These are phyloP conservation scores for Gilbertella persicaria DNA, from an alignment of 371 early-diverging fungal species.

Conservation along the genomic window DNA sequence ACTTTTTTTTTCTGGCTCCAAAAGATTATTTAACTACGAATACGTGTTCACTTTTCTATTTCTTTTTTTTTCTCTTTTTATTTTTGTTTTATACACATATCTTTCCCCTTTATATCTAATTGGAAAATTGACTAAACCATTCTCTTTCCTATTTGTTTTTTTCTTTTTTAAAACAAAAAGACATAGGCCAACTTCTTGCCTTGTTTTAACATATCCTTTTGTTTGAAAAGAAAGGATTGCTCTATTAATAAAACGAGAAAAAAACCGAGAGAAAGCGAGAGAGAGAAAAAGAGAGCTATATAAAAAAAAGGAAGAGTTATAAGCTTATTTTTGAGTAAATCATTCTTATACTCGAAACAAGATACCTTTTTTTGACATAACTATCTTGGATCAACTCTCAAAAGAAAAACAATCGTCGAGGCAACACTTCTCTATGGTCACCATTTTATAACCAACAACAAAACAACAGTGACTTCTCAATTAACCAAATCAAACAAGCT, in stretches of 20 bases:
- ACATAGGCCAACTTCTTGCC: too few relatives aligned
- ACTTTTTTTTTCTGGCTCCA: too few relatives aligned
- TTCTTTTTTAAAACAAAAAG: too few relatives aligned
- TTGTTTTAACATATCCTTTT: too few relatives aligned
- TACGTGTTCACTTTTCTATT: neutral
- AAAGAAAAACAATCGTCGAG: too few relatives aligned
- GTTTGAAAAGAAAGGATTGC: too few relatives aligned
- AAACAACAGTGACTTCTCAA: slow-evolving; percentile 2
- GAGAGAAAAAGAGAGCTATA: neutral
- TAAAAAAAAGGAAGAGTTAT: neutral
- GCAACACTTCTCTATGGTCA: slow-evolving; percentile 8
- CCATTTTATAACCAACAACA: neutral
- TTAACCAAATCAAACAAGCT: neutral
- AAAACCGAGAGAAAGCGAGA: too few relatives aligned
- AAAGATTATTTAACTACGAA: neutral
- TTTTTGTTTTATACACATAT: neutral
- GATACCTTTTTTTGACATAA: too few relatives aligned
- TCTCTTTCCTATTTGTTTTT: too few relatives aligned
- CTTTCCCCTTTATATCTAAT: neutral
- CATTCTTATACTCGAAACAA: too few relatives aligned
- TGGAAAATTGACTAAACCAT: neutral
- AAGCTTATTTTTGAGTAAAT: neutral
- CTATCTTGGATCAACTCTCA: too few relatives aligned
- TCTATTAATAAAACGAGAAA: too few relatives aligned
- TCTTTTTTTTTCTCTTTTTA: neutral